Conservation (phyloP, 2,329 filamentous ascomycete species). For the Claviceps paspali region DNA sequence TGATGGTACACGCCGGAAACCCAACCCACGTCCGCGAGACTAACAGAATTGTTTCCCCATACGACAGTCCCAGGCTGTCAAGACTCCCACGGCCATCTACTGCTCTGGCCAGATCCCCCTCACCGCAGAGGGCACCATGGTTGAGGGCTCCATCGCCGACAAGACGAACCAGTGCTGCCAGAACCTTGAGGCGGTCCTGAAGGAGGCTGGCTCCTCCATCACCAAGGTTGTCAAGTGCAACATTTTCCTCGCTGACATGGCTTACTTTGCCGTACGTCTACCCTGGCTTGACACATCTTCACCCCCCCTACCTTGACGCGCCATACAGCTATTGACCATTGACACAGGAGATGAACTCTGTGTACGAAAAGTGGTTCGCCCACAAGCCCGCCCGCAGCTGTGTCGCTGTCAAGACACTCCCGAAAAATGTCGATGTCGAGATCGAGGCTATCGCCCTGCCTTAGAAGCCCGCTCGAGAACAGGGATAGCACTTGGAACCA, state of each 20-base stretch:
- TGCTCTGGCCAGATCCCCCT: conserved; percentile 61
- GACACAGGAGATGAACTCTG: conserved; percentile 57
- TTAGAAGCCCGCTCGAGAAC: conserved; percentile 16
- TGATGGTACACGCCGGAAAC: no score
- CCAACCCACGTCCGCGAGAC: not conserved
- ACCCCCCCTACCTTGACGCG: no score
- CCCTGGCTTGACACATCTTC: no score
- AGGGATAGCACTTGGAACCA: not conserved
- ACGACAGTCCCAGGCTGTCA: conserved; percentile 47
- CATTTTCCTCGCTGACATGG: conserved; percentile 87
- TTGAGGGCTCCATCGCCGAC: conserved; percentile 46
- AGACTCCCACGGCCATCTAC: conserved; percentile 50
- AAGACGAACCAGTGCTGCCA: conserved; percentile 49
- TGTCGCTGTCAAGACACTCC: conserved; percentile 77
- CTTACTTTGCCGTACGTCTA: conserved; percentile 51
- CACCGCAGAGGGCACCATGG: conserved; percentile 37
- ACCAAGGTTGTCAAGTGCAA: conserved; percentile 78
- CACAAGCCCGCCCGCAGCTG: conserved; percentile 82
- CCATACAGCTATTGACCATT: no score
- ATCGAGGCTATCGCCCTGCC: conserved; percentile 76
- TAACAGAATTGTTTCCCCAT: not conserved
- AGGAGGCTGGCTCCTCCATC: conserved; percentile 64
- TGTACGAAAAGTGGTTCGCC: conserved; percentile 69
- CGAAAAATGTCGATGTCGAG: conserved; percentile 75
- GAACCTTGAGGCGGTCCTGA: conserved; percentile 73